These are phyloP conservation scores for Phyllosticta paracitricarpa DNA, from an alignment of 2,329 filamentous ascomycete genomes.

Conservation along the genomic window DNA sequence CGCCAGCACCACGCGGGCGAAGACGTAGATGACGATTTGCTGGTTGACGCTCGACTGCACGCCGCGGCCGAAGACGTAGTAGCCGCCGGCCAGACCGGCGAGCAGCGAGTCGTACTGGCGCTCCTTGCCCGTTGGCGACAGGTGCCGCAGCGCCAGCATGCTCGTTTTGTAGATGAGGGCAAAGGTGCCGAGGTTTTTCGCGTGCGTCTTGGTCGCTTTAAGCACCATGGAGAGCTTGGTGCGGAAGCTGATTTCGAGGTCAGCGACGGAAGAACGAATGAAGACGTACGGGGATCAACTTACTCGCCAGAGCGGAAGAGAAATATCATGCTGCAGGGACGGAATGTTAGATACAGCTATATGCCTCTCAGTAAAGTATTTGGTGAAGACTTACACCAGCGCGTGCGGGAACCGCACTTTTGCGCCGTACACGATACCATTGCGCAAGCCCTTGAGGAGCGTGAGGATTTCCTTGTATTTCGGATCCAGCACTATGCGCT, in stretches of 20 bases:
- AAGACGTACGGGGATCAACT: constrained; percentile 23
- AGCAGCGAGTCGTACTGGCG: constrained; percentile 75
- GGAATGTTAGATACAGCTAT: background rate
- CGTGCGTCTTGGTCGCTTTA: constrained; percentile 81
- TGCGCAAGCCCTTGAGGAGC: constrained; percentile 85
- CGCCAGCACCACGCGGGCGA: constrained; percentile 79
- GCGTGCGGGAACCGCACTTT: constrained; percentile 99
- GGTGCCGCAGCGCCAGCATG: constrained; percentile 64
- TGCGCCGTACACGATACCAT: constrained; percentile 91
- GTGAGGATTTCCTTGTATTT: constrained; percentile 75
- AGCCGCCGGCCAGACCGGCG: constrained; percentile 80
- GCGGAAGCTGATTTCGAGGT: constrained; percentile 41
- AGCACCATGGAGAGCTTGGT: constrained; percentile 71
- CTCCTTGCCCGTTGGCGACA: constrained; percentile 41
- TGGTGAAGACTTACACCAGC: constrained; percentile 52
- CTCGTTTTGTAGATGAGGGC: constrained; percentile 80
- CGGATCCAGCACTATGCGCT: constrained; percentile 71
- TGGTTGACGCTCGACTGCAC: constrained; percentile 74
- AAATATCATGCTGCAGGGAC: constrained; percentile 68
- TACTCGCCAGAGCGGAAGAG: constrained; percentile 88
- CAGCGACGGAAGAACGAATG: background rate
- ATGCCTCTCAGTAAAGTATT: background rate
- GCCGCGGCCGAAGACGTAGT: constrained; percentile 81
- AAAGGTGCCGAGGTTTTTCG: constrained; percentile 83
- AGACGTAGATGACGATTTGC: constrained; percentile 98